Base-by-base conservation (phyloP, 176 grass and related monocot genomes). In the Phyllostachys edulis region DNA sequence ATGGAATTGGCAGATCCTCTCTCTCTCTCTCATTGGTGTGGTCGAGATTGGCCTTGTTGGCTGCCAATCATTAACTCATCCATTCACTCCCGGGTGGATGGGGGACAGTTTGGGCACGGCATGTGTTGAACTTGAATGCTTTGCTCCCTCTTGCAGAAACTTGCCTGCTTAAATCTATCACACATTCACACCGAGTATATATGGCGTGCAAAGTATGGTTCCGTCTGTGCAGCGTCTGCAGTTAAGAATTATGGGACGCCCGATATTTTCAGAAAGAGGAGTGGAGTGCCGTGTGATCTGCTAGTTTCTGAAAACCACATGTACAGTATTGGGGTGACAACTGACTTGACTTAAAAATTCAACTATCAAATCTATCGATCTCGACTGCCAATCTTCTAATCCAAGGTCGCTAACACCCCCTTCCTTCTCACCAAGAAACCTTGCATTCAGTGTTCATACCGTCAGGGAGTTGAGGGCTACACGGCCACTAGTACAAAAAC, bases 31-130 rank as follows among this genome's bases (percentile, higher is more conserved):
- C 24, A 26, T 4, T 26, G n/a, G 24, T 63, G 15, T 14, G 5
- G 3, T 13, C 3, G 24, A 6, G 20, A 2, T 34, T 26, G 71
- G 17, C 3, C 3, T 32, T 4, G 17, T 17, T 70, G 50, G 7
- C 59, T n/a, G 42, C 67, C 84, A 86, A 80, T 86, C 76, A 86
- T 86, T 79, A 55, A 32, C 32, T 16, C 45, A 32, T 79, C 55
- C 21, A 51, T 36, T 20, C 80, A 23, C 8, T 73, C 45, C 9
- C 21, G 67, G 54, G 29, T 79, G 6, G 27, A 78, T 66, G 50
- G 46, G 37, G 15, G n/a, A 71, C 50, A 41, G 57, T 3, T 16
- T 5, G 44, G 11, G 26, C 44, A 55, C 10, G 2, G n/a, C 32
- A 27, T 51, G 41, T 13, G 75, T 52, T 86, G 56, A 80, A 80